Evolutionary conservation across 148 eudicot species (phyloP).

Genomic region (Spergularia marina): DNA sequence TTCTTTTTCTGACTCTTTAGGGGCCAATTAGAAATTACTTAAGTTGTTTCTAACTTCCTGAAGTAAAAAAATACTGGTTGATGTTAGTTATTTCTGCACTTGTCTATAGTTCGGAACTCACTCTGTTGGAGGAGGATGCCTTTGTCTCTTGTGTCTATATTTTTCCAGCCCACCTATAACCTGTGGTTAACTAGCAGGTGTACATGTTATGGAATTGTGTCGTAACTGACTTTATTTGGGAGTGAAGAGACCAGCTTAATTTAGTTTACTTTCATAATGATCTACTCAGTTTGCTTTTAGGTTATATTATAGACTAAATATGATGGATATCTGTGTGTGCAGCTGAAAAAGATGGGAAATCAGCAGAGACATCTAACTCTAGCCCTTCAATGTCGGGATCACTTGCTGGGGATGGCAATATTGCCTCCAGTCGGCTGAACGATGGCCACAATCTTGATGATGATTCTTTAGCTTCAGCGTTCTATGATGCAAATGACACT

Average conservation of each 20-base stretch:
- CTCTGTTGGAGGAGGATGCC: background rate
- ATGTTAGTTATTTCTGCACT: no score
- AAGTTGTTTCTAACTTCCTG: background rate
- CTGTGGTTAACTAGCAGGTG: background rate
- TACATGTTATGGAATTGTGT: background rate
- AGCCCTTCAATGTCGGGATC: slow-evolving; percentile 18
- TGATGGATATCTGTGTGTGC: slow-evolving; percentile 12
- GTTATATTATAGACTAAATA: background rate
- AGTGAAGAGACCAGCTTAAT: background rate
- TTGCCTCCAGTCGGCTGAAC: slow-evolving; percentile 13
- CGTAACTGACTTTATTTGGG: background rate
- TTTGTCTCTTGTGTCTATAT: background rate
- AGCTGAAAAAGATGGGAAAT: slow-evolving; percentile 16
- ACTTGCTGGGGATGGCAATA: slow-evolving; percentile 14
- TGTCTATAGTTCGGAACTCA: background rate
- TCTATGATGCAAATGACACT: slow-evolving; percentile 28
- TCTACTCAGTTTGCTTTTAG: background rate
- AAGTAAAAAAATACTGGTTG: background rate
- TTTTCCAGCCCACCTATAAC: background rate
- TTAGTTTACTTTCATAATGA: no score
- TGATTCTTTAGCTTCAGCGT: slow-evolving; percentile 31
- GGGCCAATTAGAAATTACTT: background rate
- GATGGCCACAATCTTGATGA: slow-evolving; percentile 16
- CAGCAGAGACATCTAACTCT: slow-evolving; percentile 10
- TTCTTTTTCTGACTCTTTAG: background rate